phyloP scores from a whole-genome alignment of 2,329 filamentous ascomycete genomes.

The Ophiostoma australiae region DNA sequence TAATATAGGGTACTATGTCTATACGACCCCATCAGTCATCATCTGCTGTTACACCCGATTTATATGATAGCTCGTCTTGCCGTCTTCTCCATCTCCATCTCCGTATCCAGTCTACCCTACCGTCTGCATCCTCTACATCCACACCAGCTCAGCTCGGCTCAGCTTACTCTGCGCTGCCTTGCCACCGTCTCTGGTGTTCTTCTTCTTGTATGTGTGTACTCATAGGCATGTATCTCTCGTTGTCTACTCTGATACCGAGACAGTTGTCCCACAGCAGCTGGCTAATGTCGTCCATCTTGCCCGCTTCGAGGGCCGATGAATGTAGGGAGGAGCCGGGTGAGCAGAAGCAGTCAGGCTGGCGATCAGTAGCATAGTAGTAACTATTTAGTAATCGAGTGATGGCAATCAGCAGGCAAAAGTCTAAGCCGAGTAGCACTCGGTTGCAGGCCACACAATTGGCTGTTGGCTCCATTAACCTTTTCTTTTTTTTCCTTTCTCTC shows the following conservation, averaged over 20 bases:
- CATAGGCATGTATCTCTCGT: too few species aligned
- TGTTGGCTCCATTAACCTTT: not conserved
- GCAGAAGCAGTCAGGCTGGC: not conserved
- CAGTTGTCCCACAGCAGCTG: not conserved
- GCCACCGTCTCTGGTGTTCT: not conserved
- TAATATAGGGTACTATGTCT: not conserved
- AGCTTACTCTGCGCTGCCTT: not conserved
- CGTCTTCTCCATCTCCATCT: not conserved
- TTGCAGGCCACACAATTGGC: not conserved
- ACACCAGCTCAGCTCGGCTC: not conserved
- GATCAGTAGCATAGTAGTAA: too few species aligned
- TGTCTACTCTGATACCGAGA: too few species aligned
- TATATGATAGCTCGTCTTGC: not conserved
- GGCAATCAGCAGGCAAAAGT: not conserved
- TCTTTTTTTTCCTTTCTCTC: not conserved
- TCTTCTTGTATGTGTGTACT: not conserved
- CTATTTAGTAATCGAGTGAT: too few species aligned
- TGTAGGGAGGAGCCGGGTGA: not conserved
- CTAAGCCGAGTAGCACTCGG: not conserved
- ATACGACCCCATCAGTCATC: not conserved
- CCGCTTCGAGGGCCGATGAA: not conserved
- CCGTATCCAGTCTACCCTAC: too few species aligned
- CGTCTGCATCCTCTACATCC: not conserved
- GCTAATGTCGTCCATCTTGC: not conserved
- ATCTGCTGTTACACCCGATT: not conserved